Conservation (phyloP, 768 basidiomycete species). For the Kwoniella sp. region DNA sequence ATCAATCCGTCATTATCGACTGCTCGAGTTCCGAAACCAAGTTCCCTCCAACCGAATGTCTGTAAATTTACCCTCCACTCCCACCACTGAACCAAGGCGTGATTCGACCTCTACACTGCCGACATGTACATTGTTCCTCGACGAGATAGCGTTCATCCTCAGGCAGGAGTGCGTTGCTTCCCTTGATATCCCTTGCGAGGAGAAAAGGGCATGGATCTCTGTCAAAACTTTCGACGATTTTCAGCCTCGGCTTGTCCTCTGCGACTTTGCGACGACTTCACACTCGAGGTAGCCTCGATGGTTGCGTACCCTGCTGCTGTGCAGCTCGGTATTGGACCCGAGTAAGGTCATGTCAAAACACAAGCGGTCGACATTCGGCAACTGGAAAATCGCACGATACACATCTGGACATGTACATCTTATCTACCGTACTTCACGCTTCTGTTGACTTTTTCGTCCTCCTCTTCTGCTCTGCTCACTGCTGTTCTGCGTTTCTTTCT, state of each 20-base stretch:
- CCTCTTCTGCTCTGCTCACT: too few relatives aligned
- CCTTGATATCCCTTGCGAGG: not conserved
- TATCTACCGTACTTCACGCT: too few relatives aligned
- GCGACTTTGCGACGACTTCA: not conserved
- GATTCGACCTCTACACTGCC: not conserved
- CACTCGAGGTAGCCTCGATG: conserved; percentile 5
- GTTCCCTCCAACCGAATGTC: not conserved
- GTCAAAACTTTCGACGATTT: not conserved
- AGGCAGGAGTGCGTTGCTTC: conserved; percentile 11
- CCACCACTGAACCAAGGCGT: too few relatives aligned
- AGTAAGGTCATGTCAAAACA: not conserved
- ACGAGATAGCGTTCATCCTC: conserved; percentile 7
- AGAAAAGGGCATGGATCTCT: conserved; percentile 7
- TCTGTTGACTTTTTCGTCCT: too few relatives aligned
- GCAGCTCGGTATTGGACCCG: not conserved
- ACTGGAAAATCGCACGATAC: too few relatives aligned
- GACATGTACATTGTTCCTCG: not conserved
- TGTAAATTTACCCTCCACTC: not conserved
- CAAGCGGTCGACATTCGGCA: too few relatives aligned
- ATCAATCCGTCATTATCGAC: not conserved
- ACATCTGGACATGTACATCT: too few relatives aligned
- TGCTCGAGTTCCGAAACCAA: not conserved
- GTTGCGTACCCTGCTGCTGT: conserved; percentile 2
- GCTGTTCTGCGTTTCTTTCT: too few relatives aligned
- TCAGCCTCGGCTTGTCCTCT: not conserved